Evolutionary conservation across 1,139 yeast species (phyloP).

Genomic region (Saccharomycopsis hybrid): DNA sequence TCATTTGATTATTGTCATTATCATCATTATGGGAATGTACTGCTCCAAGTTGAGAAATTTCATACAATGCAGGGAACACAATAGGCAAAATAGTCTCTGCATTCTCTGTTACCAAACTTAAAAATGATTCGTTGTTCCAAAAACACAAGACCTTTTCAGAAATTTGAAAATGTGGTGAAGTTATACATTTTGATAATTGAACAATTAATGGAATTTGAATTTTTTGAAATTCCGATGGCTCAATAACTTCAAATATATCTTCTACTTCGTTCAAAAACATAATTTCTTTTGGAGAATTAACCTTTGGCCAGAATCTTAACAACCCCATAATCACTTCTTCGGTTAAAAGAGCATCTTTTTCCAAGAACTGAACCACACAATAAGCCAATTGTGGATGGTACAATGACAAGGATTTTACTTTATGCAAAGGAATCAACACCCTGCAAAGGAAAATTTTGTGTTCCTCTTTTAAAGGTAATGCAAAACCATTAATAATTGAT

Average conservation of each 20-base stretch:
- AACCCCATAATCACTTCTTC: conserved; percentile 95
- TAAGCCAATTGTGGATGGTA: conserved; percentile 97
- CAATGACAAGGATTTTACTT: conserved; percentile 77
- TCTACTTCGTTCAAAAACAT: conserved; percentile 94
- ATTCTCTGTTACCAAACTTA: conserved; percentile 81
- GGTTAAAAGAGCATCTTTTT: conserved; percentile 84
- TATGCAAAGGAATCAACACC: conserved; percentile 89
- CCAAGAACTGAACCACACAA: conserved; percentile 93
- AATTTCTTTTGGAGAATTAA: conserved; percentile 90
- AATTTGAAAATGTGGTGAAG: conserved; percentile 95
- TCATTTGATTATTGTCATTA: background rate
- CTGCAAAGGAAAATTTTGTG: conserved; percentile 87
- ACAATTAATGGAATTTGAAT: conserved; percentile 92
- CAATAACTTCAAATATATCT: conserved; percentile 94
- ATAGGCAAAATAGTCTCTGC: conserved; percentile 92
- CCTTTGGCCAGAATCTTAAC: conserved; percentile 94
- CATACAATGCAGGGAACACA: conserved; percentile 84
- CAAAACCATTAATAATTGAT: conserved; percentile 95
- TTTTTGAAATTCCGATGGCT: conserved; percentile 85
- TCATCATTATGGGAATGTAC: conserved; percentile 7
- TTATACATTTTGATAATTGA: conserved; percentile 88
- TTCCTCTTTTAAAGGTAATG: conserved; percentile 93
- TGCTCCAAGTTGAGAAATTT: conserved; percentile 34
- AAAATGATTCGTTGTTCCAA: conserved; percentile 93
- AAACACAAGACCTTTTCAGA: conserved; percentile 91